Base-by-base conservation (phyloP, 768 basidiomycete species). In the Agrocybe pediades region DNA sequence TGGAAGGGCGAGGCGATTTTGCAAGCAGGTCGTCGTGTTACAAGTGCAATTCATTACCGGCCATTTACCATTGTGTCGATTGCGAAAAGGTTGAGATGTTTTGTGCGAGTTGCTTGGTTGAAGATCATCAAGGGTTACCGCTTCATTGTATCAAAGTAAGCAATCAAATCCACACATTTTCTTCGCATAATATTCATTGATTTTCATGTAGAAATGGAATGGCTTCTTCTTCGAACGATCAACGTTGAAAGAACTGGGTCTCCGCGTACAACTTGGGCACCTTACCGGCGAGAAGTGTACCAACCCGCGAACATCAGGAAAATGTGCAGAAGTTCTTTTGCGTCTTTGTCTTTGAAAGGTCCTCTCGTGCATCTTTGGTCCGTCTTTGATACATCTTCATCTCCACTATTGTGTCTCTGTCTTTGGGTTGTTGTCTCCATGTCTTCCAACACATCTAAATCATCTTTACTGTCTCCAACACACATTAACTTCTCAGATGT, bases 261-360 rank as follows among this genome's bases (percentile, higher is more conserved):
- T 69, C 2, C 59, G 59, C 0, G 57, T 70, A n/a, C 68, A 71
- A 33, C 60, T 72, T 0, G 68, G 68, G 0, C 72, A n/a, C n/a
- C n/a, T n/a, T n/a, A n/a, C n/a, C n/a, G n/a, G n/a, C n/a, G n/a
- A n/a, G n/a, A n/a, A n/a, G n/a, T n/a, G n/a, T n/a, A n/a, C n/a
- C n/a, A n/a, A n/a, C n/a, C n/a, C n/a, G n/a, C n/a, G n/a, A n/a
- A n/a, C n/a, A n/a, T n/a, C n/a, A 72, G n/a, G n/a, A n/a, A n/a
- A n/a, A n/a, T n/a, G n/a, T n/a, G n/a, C n/a, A n/a, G n/a, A n/a
- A n/a, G n/a, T n/a, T n/a, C n/a, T n/a, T n/a, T n/a, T n/a, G n/a
- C n/a, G n/a, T n/a, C n/a, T n/a, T n/a, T n/a, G n/a, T n/a, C n/a
- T n/a, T n/a, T n/a, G n/a, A n/a, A n/a, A n/a, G n/a, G n/a, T n/a